A percentile compares a stretch with the other conserved stretches of the same genome.
Evolutionary conservation across 495 filamentous ascomycete genomes (phyloP).

Genomic region (Jackrogersella multiformis): DNA sequence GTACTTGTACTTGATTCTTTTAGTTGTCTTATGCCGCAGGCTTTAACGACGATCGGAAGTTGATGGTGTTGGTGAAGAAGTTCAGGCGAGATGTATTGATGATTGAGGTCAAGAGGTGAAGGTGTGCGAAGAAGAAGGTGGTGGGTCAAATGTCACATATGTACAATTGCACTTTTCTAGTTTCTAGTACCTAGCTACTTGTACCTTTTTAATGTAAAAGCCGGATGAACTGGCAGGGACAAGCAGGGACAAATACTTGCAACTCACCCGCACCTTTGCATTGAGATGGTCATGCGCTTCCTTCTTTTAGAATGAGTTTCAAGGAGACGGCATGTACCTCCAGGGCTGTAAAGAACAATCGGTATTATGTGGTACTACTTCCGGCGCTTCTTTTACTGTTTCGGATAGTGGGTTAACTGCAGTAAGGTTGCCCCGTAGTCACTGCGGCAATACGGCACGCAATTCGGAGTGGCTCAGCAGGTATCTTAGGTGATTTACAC

Average conservation of each 20-base stretch:
- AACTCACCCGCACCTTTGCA: constrained; percentile 1
- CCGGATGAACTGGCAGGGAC: not conserved
- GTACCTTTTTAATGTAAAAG: not conserved
- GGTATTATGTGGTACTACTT: constrained; percentile 30
- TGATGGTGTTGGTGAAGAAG: constrained; percentile 27
- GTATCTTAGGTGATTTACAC: too few relatives aligned
- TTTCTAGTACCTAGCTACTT: too few relatives aligned
- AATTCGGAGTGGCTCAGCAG: constrained; percentile 35
- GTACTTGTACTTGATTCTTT: constrained; percentile 5
- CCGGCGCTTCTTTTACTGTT: constrained; percentile 35
- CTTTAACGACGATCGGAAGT: constrained; percentile 7
- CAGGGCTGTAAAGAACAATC: constrained; percentile 16
- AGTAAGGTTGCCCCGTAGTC: not conserved
- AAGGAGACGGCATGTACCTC: constrained; percentile 25
- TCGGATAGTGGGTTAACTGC: constrained; percentile 17
- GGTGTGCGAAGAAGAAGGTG: constrained; percentile 25
- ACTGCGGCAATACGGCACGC: constrained; percentile 39
- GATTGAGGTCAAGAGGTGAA: constrained; percentile 9
- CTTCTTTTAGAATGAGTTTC: constrained; percentile 30
- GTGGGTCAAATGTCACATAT: constrained; percentile 37
- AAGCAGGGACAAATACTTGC: not conserved
- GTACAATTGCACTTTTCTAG: too few relatives aligned
- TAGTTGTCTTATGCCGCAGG: constrained; percentile 7
- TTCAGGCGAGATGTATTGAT: constrained; percentile 4
- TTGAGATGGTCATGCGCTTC: constrained; percentile 33